Evolutionary conservation across 2,329 filamentous ascomycete species (phyloP), one percentile per base, ranked within the genome.

Genomic region (Geoglossum cookeanum): DNA sequence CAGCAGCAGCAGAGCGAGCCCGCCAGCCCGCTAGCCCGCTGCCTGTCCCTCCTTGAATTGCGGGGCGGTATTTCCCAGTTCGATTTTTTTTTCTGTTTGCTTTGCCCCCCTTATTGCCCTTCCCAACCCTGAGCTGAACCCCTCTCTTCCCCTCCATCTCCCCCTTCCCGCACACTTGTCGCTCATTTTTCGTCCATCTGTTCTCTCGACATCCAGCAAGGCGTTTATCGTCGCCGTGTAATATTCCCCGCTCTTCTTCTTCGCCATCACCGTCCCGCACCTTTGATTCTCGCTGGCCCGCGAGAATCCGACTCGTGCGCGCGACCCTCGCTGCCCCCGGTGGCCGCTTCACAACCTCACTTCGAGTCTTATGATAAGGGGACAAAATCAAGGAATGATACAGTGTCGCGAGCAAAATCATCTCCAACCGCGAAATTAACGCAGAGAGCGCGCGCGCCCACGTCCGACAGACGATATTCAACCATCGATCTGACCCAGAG

Each of bases 401-500:
- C 22, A 37, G 30, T 37, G 49, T 53, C 49, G 49, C 30, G 22
- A 53, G n/a, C 49, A 27, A 3, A 37, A 6, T 2, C 30, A 51
- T 51, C 48, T 13, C 7, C 48, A 53, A 53, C 35, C 49, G 49
- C 49, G 49, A 53, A 37, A 54, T 58, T 54, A 55, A 57, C 57
- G 60, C 47, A 58, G 22, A 48, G 39, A 53, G 33, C 30, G 49
- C 30, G 29, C 32, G 49, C 49, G 49, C 49, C 7, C 17, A 53
- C 27, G n/a, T n/a, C n/a, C 32, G 49, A 35, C 32, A 66, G 65
- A 66, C 67, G 66, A 66, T 68, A 58, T 65, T 67, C 64, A 67
- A 65, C 49, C 49, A 53, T 53, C 49, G 49, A 37, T 53, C 30
- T 53, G 49, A 53, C 5, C 13, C 35, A 37, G n/a, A 11, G 54